A percentile compares a stretch with the other conserved stretches of the same genome.
Evolutionary conservation across 495 filamentous ascomycete genomes (phyloP).

Genomic region (Podospora appendiculata): DNA sequence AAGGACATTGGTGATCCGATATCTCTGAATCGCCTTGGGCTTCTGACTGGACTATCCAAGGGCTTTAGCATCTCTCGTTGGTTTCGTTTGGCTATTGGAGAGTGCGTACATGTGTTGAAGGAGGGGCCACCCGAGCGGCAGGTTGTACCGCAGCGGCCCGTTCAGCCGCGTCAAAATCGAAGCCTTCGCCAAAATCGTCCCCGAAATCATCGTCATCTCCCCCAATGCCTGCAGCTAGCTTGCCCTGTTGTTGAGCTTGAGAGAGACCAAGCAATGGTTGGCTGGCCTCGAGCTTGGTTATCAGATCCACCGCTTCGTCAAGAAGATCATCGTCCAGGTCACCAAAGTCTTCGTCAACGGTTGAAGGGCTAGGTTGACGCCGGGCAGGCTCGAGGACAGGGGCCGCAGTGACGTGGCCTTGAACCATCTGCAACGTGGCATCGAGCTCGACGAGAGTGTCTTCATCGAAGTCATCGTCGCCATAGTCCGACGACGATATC

Average conservation of each 20-base stretch:
- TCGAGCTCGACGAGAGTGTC: slow-evolving; percentile 45
- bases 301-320: slow-evolving; percentile 49
- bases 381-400: slow-evolving; percentile 18
- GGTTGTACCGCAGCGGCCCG: slow-evolving; percentile 45
- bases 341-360: slow-evolving; percentile 34
- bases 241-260: not conserved
- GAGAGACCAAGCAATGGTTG: too few species aligned
- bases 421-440: slow-evolving; percentile 34
- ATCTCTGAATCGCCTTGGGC: slow-evolving; percentile 70
- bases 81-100: slow-evolving; percentile 16
- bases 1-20: slow-evolving; percentile 64
- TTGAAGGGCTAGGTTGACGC: not conserved
- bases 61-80: slow-evolving; percentile 32
- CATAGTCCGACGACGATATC: slow-evolving; percentile 34
- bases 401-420: slow-evolving; percentile 40
- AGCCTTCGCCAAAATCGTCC: slow-evolving; percentile 60
- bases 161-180: slow-evolving; percentile 59
- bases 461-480: slow-evolving; percentile 43
- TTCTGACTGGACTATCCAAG: slow-evolving; percentile 43
- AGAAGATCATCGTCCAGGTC: slow-evolving; percentile 58
- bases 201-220: slow-evolving; percentile 37
- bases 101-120: slow-evolving; percentile 44
- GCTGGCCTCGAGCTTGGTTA: slow-evolving; percentile 38
- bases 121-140: slow-evolving; percentile 12
- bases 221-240: not conserved